These are phyloP conservation scores for Papiliotrema nemorosa DNA, from an alignment of 1,284 basidiomycete genomes.

Conservation along the genomic window DNA sequence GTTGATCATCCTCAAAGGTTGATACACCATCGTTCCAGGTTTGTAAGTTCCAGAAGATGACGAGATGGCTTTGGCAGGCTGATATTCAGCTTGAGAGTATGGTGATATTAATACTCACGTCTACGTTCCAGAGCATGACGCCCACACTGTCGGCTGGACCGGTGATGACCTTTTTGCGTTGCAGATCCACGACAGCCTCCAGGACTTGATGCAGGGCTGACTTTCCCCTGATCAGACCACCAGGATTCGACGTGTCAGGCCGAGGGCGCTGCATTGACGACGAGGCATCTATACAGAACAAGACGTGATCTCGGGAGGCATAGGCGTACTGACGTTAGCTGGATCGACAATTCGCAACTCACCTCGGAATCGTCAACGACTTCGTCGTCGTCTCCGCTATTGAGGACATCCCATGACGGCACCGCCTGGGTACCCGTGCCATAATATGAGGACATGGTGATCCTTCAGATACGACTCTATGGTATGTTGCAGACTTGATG, in stretches of 20 bases:
- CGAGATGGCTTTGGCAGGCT: conserved; percentile 38
- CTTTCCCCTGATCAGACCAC: conserved; percentile 35
- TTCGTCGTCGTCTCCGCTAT: conserved; percentile 36
- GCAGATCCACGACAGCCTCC: conserved; percentile 74
- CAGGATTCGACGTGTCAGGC: conserved; percentile 49
- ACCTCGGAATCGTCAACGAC: conserved; percentile 41
- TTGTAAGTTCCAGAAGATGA: conserved; percentile 48
- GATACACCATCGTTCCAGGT: conserved; percentile 68
- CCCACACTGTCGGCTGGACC: conserved; percentile 85
- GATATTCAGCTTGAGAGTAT: neutral
- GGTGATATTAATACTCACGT: conserved; percentile 51
- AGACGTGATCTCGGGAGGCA: conserved; percentile 71
- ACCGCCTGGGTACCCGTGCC: conserved; percentile 25
- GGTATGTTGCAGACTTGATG: neutral
- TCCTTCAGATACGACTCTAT: neutral
- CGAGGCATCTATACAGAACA: conserved; percentile 93
- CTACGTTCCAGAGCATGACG: conserved; percentile 87
- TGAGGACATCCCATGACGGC: conserved; percentile 41
- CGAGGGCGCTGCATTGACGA: conserved; percentile 74
- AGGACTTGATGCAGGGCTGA: conserved; percentile 59
- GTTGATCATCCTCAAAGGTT: conserved; percentile 70
- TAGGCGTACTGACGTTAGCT: conserved; percentile 59
- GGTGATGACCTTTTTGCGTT: conserved; percentile 83
- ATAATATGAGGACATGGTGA: conserved; percentile 40
- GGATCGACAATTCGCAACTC: conserved; percentile 1